These are phyloP conservation scores for Prosopis cineraria DNA, from an alignment of 306 rosid species.

Conservation along the genomic window DNA sequence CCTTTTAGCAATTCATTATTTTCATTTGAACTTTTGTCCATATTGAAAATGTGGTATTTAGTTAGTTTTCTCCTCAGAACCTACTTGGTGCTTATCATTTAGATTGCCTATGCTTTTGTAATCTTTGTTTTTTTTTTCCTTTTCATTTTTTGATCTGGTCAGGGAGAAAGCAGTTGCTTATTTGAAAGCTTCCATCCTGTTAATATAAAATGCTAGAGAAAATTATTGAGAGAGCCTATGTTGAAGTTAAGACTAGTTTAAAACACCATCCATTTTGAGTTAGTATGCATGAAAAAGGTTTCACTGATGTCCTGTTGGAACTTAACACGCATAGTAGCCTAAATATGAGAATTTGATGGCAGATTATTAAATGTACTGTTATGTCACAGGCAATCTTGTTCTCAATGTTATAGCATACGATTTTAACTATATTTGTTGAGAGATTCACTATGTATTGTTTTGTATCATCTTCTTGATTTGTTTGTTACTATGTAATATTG, in stretches of 20 bases:
- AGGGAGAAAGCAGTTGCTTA: not conserved
- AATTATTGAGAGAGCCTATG: not conserved
- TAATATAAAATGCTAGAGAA: not conserved
- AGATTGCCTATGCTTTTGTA: not conserved
- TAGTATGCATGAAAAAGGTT: not conserved
- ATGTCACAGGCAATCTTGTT: not conserved
- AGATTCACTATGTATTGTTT: not conserved
- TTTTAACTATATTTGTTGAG: not conserved
- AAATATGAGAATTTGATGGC: not conserved
- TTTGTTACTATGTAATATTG: not conserved
- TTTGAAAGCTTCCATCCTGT: not conserved
- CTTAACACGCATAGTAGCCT: not conserved
- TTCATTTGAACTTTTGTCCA: not conserved
- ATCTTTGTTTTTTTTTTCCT: not conserved
- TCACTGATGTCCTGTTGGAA: not conserved
- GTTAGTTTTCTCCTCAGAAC: not conserved
- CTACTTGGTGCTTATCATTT: conserved; percentile 18
- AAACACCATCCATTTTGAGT: not conserved
- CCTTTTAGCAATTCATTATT: not conserved
- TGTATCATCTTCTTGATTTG: not conserved
- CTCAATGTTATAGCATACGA: not conserved
- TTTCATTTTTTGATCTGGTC: not conserved
- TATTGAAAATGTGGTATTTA: conserved; percentile 6
- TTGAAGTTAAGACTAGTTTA: not conserved
- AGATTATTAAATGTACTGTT: not conserved